These are phyloP conservation scores for Amanita phalloides DNA, from an alignment of 768 basidiomycete genomes.

Conservation along the genomic window DNA sequence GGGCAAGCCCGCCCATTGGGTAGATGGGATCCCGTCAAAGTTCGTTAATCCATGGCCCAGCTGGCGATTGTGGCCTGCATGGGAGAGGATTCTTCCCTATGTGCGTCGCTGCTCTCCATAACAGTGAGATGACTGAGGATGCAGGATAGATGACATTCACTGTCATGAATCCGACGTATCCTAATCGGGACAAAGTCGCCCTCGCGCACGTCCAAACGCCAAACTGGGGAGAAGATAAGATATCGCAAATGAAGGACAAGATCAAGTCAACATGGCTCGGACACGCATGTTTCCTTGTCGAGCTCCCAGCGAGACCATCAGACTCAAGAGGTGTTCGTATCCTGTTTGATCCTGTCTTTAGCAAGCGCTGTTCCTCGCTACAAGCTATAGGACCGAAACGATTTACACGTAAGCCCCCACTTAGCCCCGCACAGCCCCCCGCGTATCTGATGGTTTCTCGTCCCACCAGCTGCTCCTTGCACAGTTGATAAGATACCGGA, in stretches of 20 bases:
- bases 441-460: background rate
- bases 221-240: constrained; percentile 22
- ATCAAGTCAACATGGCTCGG: constrained; percentile 47
- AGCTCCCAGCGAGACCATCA: constrained; percentile 27
- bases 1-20: constrained; percentile 17
- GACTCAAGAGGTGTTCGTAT: constrained; percentile 31
- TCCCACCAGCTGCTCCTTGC: constrained; percentile 31
- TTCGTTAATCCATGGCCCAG: constrained; percentile 22
- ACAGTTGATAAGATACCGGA: constrained; percentile 46
- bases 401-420: constrained; percentile 29
- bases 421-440: background rate
- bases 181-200: constrained; percentile 7
- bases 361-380: constrained; percentile 38
- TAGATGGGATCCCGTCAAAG: constrained; percentile 10
- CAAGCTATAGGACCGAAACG: constrained; percentile 35
- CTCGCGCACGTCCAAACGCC: constrained; percentile 25
- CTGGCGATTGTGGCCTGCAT: constrained; percentile 11
- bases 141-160: constrained; percentile 5
- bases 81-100: constrained; percentile 11
- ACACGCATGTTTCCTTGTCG: constrained; percentile 43
- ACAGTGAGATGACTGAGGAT: background rate
- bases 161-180: constrained; percentile 8
- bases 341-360: constrained; percentile 44
- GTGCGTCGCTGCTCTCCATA: background rate
- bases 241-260: constrained; percentile 18